Conservation (phyloP, 257 asterid species). For the Solanum piurae region DNA sequence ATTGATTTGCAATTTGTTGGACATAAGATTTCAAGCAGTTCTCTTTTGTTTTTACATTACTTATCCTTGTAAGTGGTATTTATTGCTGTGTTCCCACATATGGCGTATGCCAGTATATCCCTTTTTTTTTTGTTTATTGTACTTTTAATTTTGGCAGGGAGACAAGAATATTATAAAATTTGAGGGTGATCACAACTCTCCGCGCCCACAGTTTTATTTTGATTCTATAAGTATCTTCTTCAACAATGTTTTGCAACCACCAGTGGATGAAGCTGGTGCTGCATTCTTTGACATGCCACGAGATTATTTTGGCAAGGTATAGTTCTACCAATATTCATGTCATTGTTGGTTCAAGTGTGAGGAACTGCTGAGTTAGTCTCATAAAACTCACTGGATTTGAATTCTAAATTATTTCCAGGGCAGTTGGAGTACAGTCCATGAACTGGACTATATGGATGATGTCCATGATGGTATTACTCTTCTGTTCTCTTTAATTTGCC, state of each 20-base stretch:
- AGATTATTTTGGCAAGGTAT: slow-evolving; percentile 56
- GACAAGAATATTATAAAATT: slow-evolving; percentile 91
- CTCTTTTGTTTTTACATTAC: not conserved
- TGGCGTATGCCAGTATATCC: not conserved
- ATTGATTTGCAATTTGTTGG: not conserved
- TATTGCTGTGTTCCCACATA: not conserved
- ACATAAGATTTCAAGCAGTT: not conserved
- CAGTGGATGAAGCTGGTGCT: slow-evolving; percentile 44
- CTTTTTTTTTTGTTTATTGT: not conserved
- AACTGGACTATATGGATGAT: slow-evolving; percentile 44
- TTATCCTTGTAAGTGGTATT: not conserved
- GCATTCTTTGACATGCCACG: slow-evolving; percentile 45
- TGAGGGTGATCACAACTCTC: slow-evolving; percentile 96
- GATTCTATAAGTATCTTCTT: slow-evolving; percentile 89
- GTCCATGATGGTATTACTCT: slow-evolving; percentile 30
- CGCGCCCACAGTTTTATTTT: slow-evolving; percentile 93
- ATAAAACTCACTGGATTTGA: not conserved
- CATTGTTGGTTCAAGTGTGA: not conserved
- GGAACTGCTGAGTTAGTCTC: not conserved
- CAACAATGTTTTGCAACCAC: slow-evolving; percentile 90
- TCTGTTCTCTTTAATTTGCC: not conserved
- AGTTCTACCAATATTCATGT: not conserved
- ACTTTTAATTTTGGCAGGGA: slow-evolving; percentile 40
- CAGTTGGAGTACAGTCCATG: slow-evolving; percentile 51
- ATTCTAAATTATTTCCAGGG: slow-evolving; percentile 29